Percentiles rank a stretch among this genome's conserved stretches.
phyloP scores from a whole-genome alignment of 371 early-diverging fungal genomes.

The Vittaforma corneae region DNA sequence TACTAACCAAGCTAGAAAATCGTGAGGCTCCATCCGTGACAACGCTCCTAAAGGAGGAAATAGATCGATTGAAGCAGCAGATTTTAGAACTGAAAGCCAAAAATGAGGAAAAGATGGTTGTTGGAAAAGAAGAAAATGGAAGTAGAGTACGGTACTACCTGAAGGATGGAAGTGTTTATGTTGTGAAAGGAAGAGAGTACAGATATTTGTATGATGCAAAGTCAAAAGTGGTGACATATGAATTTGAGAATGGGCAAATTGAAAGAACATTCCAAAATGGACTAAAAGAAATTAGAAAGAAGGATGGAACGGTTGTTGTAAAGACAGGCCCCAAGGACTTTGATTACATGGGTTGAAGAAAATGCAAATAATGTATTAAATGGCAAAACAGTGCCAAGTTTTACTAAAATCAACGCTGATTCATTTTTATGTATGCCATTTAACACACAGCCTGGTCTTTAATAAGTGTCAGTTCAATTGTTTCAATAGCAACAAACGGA shows the following conservation, averaged over 20 bases:
- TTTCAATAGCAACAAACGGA: too few relatives aligned
- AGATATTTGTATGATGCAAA: conserved; percentile 59
- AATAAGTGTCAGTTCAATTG: too few relatives aligned
- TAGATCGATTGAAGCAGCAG: conserved; percentile 51
- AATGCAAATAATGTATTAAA: background rate
- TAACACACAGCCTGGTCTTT: too few relatives aligned
- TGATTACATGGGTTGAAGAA: conserved; percentile 41
- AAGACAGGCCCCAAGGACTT: conserved; percentile 57
- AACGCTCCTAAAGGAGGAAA: conserved; percentile 56
- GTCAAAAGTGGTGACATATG: conserved; percentile 58
- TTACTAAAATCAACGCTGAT: conserved; percentile 1
- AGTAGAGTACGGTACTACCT: conserved; percentile 56
- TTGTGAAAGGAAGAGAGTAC: conserved; percentile 53
- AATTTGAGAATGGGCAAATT: conserved; percentile 60
- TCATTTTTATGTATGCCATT: too few relatives aligned
- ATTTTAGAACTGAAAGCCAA: conserved; percentile 49
- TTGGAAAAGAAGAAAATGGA: conserved; percentile 48
- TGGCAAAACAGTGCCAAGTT: background rate
- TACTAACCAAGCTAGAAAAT: conserved; percentile 49
- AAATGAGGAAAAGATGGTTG: conserved; percentile 53
- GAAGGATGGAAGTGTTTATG: conserved; percentile 59
- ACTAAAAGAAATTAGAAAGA: conserved; percentile 58
- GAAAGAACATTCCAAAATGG: conserved; percentile 59
- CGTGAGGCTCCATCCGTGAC: conserved; percentile 42
- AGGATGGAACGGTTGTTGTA: conserved; percentile 56